Evolutionary conservation across 768 basidiomycete species (phyloP).

Genomic region (Mycena alexandri): DNA sequence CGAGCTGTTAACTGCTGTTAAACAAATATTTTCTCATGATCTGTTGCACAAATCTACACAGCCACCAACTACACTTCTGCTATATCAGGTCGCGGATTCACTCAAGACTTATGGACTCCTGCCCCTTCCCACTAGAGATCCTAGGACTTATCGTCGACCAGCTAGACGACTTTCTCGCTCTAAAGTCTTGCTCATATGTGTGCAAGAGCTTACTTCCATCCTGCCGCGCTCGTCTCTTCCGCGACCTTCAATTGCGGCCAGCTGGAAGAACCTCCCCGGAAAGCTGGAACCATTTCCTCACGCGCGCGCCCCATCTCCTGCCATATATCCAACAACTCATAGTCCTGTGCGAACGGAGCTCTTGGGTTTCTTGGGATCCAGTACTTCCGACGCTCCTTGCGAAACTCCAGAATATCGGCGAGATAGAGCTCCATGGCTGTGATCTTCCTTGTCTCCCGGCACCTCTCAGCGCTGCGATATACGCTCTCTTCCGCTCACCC

Average conservation of each 20-base stretch:
- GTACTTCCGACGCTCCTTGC: conserved; percentile 23
- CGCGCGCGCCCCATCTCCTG: conserved; percentile 1
- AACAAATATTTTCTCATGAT: not conserved
- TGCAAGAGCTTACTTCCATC: conserved; percentile 25
- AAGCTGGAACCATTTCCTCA: conserved; percentile 19
- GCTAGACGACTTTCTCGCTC: conserved; percentile 7
- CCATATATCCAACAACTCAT: conserved; percentile 18
- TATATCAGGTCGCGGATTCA: not conserved
- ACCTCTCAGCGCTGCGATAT: conserved; percentile 22
- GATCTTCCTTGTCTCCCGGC: conserved; percentile 29
- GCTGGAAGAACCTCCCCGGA: conserved; percentile 19
- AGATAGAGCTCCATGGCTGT: conserved; percentile 28
- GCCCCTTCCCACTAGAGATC: conserved; percentile 28
- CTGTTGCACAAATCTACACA: not conserved
- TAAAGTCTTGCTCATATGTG: conserved; percentile 21
- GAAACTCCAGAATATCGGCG: conserved; percentile 15
- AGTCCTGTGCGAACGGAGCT: conserved; percentile 31
- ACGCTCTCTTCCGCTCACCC: conserved; percentile 26
- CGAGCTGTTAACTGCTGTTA: conserved; percentile 4
- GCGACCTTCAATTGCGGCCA: conserved; percentile 20
- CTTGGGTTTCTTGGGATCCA: conserved; percentile 32
- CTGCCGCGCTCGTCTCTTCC: conserved; percentile 26
- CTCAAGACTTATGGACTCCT: conserved; percentile 22
- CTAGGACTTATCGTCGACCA: conserved; percentile 21
- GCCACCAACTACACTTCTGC: not conserved